Conservation (phyloP, 352 stramenopile genomes). For the Phytophthora cajani region DNA sequence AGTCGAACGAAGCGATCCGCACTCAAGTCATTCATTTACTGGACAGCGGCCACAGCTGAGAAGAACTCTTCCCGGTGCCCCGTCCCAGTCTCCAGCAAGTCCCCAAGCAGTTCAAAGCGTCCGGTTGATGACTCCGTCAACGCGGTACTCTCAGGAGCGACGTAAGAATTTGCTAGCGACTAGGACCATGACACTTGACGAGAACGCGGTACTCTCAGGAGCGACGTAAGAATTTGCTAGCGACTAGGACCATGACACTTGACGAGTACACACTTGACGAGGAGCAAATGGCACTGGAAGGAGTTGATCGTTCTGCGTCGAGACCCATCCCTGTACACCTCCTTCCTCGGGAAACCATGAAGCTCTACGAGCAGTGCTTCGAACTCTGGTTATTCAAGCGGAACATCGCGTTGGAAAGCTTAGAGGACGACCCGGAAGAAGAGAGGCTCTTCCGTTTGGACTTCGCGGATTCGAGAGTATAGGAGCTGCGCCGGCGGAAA, state of each 20-base stretch:
- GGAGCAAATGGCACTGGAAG: neutral
- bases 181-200: neutral
- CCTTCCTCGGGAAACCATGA: neutral
- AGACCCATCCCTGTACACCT: neutral
- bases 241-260: neutral
- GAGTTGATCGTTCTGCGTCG: neutral
- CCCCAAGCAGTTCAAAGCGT: no score
- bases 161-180: neutral
- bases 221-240: neutral
- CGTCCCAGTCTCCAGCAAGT: neutral
- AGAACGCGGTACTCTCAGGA: neutral
- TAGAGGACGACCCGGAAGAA: slow-evolving; percentile 4
- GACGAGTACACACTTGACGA: neutral
- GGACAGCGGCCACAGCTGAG: neutral
- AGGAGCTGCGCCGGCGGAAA: no score
- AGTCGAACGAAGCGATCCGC: neutral
- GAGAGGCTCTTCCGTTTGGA: neutral
- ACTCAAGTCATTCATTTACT: neutral
- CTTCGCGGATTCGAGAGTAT: no score
- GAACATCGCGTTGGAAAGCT: neutral
- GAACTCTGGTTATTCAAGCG: neutral
- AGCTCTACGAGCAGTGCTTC: slow-evolving; percentile 4
- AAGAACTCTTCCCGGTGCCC: neutral
- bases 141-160: neutral
- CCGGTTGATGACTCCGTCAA: neutral